Percentiles rank a stretch among this genome's conserved stretches.
Evolutionary conservation across 108 stramenopile species (phyloP).

Genomic region (Fistulifera solaris): DNA sequence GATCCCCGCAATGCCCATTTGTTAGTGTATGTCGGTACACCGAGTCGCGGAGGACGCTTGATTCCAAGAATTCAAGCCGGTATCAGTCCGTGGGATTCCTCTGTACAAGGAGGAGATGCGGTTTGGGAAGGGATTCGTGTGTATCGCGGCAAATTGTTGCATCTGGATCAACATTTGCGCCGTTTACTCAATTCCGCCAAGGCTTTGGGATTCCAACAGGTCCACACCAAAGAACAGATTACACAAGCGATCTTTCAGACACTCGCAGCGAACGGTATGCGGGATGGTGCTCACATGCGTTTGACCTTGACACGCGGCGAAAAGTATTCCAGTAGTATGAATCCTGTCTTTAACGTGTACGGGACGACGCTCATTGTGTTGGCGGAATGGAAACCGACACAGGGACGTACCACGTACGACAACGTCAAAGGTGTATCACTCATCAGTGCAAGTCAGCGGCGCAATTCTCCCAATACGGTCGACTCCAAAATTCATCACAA

Average conservation of each 20-base stretch:
- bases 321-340: conserved; percentile 84
- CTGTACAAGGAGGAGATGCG: conserved; percentile 92
- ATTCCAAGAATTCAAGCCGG: conserved; percentile 60
- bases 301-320: conserved; percentile 86
- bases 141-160: conserved; percentile 75
- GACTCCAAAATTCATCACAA: conserved; percentile 90
- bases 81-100: conserved; percentile 82
- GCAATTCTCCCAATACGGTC: conserved; percentile 69
- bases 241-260: conserved; percentile 84
- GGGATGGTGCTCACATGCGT: conserved; percentile 86
- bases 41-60: conserved; percentile 38
- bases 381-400: conserved; percentile 88
- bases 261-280: conserved; percentile 89
- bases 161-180: conserved; percentile 76
- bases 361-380: conserved; percentile 82
- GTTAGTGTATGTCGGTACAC: conserved; percentile 78
- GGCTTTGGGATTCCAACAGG: conserved; percentile 80
- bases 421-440: conserved; percentile 74
- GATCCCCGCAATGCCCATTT: conserved; percentile 81
- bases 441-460: conserved; percentile 66
- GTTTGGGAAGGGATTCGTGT: conserved; percentile 87
- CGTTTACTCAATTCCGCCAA: conserved; percentile 83
- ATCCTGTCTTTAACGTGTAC: conserved; percentile 88
- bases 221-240: conserved; percentile 71
- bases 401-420: conserved; percentile 84